Evolutionary conservation across 176 grass and related monocot genomes (phyloP).

Genomic region (Paspalum notatum): DNA sequence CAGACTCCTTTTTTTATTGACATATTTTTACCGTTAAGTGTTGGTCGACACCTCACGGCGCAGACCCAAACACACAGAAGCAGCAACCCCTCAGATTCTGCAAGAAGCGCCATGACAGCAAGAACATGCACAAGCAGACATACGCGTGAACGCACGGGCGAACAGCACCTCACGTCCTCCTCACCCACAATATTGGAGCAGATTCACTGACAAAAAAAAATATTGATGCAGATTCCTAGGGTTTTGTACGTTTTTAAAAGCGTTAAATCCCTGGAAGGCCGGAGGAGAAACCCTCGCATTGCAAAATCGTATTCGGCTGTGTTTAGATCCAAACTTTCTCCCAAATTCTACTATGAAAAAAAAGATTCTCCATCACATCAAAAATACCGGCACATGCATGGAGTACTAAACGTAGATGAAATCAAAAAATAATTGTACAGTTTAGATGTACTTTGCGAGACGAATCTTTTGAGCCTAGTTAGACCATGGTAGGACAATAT

Average conservation of each 20-base stretch:
- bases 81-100: conserved; percentile 1
- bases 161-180: not conserved
- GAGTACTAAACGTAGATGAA: no score
- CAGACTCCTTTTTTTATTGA: not conserved
- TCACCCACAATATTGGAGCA: not conserved
- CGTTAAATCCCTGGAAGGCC: not conserved
- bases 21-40: not conserved
- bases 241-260: not conserved
- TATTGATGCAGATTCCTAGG: not conserved
- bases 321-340: no score
- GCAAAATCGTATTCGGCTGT: no score
- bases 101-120: not conserved
- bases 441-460: no score
- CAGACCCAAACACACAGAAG: not conserved
- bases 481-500: no score
- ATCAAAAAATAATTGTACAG: no score
- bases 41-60: not conserved
- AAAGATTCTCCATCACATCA: no score
- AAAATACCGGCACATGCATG: no score
- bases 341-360: no score
- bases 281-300: not conserved
- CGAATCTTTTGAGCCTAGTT: no score
- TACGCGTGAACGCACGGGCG: not conserved
- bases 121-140: conserved; percentile 10
- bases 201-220: not conserved